phyloP scores from a whole-genome alignment of 1,284 basidiomycete genomes.

The Thelephora terrestris region DNA sequence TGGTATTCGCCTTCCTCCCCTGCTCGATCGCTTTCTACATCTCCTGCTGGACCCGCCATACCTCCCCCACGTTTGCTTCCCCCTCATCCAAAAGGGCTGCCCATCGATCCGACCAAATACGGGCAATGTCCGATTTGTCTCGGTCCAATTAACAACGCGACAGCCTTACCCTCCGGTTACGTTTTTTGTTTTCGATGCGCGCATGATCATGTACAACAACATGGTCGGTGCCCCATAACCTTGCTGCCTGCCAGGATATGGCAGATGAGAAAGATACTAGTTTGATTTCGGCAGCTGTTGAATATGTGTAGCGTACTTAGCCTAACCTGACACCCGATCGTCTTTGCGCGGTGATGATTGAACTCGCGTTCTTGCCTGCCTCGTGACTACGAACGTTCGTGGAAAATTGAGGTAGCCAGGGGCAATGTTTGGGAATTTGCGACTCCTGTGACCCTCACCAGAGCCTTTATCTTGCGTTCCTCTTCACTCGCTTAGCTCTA shows the following conservation, averaged over 20 bases:
- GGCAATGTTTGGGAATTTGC: no score
- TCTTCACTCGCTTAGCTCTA: no score
- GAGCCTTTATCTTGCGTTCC: no score
- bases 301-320: no score
- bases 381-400: no score
- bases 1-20: slow-evolving; percentile 97
- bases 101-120: slow-evolving; percentile 52
- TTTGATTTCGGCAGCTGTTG: slow-evolving; percentile 29
- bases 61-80: slow-evolving; percentile 67
- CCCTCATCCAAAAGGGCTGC: slow-evolving; percentile 59
- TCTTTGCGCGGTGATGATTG: no score
- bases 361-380: no score
- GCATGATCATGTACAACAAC: slow-evolving; percentile 73
- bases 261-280: slow-evolving; percentile 82
- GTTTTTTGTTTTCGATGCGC: slow-evolving; percentile 95
- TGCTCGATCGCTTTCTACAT: slow-evolving; percentile 50
- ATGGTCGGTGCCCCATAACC: slow-evolving; percentile 82
- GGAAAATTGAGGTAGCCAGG: no score
- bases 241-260: slow-evolving; percentile 63
- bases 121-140: slow-evolving; percentile 82
- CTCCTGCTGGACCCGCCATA: slow-evolving; percentile 56
- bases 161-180: slow-evolving; percentile 86
- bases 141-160: slow-evolving; percentile 74
- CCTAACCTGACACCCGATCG: no score
- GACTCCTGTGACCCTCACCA: no score